Conservation (phyloP, 306 rosid genomes). For the Corylus heterophylla region DNA sequence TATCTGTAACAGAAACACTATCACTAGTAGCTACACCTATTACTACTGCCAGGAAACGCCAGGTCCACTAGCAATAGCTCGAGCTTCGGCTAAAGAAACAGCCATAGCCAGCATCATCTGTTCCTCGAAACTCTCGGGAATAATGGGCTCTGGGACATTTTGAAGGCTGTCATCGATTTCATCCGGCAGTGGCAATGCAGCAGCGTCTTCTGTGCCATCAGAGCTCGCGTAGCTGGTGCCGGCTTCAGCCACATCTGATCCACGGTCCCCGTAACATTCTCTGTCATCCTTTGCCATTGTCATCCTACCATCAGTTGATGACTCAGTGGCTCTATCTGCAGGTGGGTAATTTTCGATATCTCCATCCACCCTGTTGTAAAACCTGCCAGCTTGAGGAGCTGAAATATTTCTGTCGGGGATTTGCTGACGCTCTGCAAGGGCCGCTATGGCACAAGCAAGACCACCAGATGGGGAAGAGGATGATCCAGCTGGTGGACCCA, state of each 20-base stretch:
- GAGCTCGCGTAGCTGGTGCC: conserved; percentile 62
- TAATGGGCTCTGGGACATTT: conserved; percentile 47
- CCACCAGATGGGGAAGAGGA: conserved; percentile 91
- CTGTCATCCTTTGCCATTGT: conserved; percentile 39
- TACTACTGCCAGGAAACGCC: conserved; percentile 77
- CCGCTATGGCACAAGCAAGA: conserved; percentile 95
- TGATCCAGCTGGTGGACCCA: conserved; percentile 52
- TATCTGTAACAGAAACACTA: conserved; percentile 33
- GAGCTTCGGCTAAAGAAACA: conserved; percentile 89
- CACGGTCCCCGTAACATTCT: conserved; percentile 63
- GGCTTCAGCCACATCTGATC: conserved; percentile 57
- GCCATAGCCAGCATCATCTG: conserved; percentile 99
- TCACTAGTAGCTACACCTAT: conserved; percentile 26
- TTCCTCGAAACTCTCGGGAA: conserved; percentile 94
- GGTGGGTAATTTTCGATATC: conserved; percentile 54
- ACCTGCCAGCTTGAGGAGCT: conserved; percentile 57
- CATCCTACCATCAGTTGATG: conserved; percentile 37
- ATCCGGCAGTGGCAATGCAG: conserved; percentile 40
- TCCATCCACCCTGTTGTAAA: conserved; percentile 52
- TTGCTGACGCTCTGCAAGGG: conserved; percentile 98
- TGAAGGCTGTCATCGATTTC: conserved; percentile 56
- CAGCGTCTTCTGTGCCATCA: conserved; percentile 48
- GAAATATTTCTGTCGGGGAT: conserved; percentile 45
- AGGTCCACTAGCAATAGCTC: conserved; percentile 56
- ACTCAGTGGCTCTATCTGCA: conserved; percentile 45